Evolutionary conservation across 75 land plant species (phyloP), one percentile per base, ranked within the genome.

Genomic region (Cryptomeria japonica): DNA sequence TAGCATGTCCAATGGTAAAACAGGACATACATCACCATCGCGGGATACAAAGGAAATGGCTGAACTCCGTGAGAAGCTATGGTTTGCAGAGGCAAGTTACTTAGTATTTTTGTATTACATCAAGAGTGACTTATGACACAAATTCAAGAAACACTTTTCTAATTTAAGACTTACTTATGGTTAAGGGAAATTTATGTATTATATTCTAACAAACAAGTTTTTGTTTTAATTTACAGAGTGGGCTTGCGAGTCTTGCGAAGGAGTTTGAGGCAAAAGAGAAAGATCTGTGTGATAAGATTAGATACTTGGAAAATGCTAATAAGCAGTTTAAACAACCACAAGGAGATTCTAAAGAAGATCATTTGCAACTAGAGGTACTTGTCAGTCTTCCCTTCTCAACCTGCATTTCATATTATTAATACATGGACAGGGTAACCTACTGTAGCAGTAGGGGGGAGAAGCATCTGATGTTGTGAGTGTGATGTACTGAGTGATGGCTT

Each of bases 281-380:
- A 51, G 72, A 78, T 46, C 80, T 92, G 8, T 51, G 51, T 25
- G 77, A 47, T 18, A 88, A 90, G 88, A 92, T 92, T 83, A 91
- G 85, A 78, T 70, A 84, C 84, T 78, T 92, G 49, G 89, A 92
- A 89, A 85, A 90, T 84, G 85, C 87, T 44, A 92, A 90, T 84
- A 87, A 88, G 31, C 92, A 92, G 75, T 85, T 90, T 73, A 68
- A 53, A 85, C 79, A 80, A 51, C 89, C 84, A 15, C 87, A 70
- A 39, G 75, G 78, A 70, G 93, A 88, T 41, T 88, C 84, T 36
- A 90, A 87, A 72, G 51, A 80, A 82, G 89, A 92, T 39, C 89
- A 92, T 73, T 80, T 92, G 38, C 87, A 90, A 77, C 58, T 83
- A 37, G 93, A 92, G 93, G 93, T 92, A 82, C n/a, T 46, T 28